phyloP scores from a whole-genome alignment of 768 basidiomycete genomes.

The Leccinum boreale region DNA sequence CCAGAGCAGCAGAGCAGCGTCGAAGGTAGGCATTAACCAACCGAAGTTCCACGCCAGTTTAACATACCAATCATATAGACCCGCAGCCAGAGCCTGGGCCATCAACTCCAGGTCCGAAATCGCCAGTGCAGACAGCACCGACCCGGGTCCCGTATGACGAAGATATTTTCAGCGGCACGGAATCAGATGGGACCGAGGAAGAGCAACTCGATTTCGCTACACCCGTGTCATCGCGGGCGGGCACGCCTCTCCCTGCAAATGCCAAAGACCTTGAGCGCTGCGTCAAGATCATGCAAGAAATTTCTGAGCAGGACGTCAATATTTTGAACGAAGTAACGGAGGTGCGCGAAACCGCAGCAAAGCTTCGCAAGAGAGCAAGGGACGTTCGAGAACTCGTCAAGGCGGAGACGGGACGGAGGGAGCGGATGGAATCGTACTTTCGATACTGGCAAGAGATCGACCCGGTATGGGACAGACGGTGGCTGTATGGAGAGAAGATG shows the following conservation, averaged over 20 bases:
- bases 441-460: conserved; percentile 26
- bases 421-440: conserved; percentile 28
- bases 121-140: background rate
- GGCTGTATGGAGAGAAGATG: conserved; percentile 21
- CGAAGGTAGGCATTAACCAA: background rate
- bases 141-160: background rate
- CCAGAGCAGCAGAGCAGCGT: background rate
- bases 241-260: conserved; percentile 18
- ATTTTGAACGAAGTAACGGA: conserved; percentile 8
- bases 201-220: conserved; percentile 18
- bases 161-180: conserved; percentile 17
- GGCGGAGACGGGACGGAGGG: conserved; percentile 23
- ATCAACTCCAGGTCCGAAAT: background rate
- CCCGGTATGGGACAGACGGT: conserved; percentile 21
- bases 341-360: conserved; percentile 16
- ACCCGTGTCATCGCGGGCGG: conserved; percentile 22
- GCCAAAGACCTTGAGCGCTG: conserved; percentile 18
- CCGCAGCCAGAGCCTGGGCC: background rate
- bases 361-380: conserved; percentile 18
- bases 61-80: background rate
- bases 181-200: conserved; percentile 24
- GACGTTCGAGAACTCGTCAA: conserved; percentile 22
- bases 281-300: conserved; percentile 26
- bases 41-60: background rate
- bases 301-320: conserved; percentile 16